phyloP scores from a whole-genome alignment of 192 early-diverging fungal species.

The Diversispora epigaea region DNA sequence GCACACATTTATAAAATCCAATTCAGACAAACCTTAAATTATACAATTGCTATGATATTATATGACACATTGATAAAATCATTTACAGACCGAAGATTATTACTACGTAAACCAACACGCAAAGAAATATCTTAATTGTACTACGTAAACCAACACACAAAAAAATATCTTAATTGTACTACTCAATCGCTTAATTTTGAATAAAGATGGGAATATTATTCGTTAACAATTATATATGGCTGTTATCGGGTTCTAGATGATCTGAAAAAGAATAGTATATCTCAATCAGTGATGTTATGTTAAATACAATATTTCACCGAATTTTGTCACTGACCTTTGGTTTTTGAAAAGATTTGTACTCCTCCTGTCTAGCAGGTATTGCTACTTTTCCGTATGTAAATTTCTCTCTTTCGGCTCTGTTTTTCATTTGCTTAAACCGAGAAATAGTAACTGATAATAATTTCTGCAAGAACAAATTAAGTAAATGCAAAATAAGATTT shows the following conservation, averaged over 20 bases:
- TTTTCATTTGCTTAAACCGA: slow-evolving; percentile 17
- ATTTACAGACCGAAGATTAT: neutral
- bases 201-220: too few species aligned
- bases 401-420: slow-evolving; percentile 30
- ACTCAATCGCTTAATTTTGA: too few species aligned
- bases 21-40: neutral
- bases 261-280: too few species aligned
- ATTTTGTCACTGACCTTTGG: neutral
- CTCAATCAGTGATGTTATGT: neutral
- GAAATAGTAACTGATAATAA: slow-evolving; percentile 25
- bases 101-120: too few species aligned
- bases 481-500: slow-evolving; percentile 16
- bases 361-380: neutral
- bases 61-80: too few species aligned
- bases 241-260: too few species aligned
- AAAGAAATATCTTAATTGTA: too few species aligned
- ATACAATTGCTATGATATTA: too few species aligned
- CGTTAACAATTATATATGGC: too few species aligned
- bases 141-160: too few species aligned
- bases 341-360: neutral
- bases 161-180: too few species aligned
- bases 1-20: neutral
- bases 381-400: slow-evolving; percentile 4
- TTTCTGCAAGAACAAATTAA: slow-evolving; percentile 28
- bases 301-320: slow-evolving; percentile 5